phyloP scores from a whole-genome alignment of 2,329 filamentous ascomycete species.

The Pseudogymnoascus sp. region DNA sequence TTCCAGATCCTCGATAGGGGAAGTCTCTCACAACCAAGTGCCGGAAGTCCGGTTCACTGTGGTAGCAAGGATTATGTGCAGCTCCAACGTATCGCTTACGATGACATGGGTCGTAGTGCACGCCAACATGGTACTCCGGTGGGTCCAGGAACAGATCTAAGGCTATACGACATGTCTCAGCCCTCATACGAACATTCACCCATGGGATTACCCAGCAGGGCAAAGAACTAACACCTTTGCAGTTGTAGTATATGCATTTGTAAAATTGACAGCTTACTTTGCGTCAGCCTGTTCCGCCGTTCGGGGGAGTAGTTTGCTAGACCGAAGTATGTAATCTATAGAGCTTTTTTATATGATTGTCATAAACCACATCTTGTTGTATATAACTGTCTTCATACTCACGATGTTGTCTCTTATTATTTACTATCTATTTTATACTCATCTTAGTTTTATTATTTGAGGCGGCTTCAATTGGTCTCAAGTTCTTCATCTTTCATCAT shows the following conservation, averaged over 20 bases:
- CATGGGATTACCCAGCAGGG: not conserved
- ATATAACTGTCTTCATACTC: not conserved
- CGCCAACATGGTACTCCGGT: not conserved
- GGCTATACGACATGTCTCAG: not conserved
- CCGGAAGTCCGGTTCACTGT: not conserved
- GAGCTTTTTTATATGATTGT: not conserved
- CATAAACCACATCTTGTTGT: not conserved
- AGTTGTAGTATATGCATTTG: not conserved
- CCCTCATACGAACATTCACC: not conserved
- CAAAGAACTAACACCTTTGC: not conserved
- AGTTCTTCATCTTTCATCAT: conserved; percentile 14
- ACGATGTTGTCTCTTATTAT: not conserved
- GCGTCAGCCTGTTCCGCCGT: not conserved
- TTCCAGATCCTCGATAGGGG: not conserved
- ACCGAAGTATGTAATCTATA: not conserved
- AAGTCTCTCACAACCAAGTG: not conserved
- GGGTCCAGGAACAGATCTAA: not conserved
- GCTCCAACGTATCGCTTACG: not conserved
- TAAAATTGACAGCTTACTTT: not conserved
- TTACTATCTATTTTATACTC: not conserved
- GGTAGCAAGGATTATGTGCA: not conserved
- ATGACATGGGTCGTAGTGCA: not conserved
- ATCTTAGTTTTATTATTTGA: not conserved
- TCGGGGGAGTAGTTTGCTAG: not conserved
- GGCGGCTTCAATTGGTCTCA: not conserved